Conservation (phyloP, 2,329 filamentous ascomycete species). For the Sphaerulina populicola region DNA sequence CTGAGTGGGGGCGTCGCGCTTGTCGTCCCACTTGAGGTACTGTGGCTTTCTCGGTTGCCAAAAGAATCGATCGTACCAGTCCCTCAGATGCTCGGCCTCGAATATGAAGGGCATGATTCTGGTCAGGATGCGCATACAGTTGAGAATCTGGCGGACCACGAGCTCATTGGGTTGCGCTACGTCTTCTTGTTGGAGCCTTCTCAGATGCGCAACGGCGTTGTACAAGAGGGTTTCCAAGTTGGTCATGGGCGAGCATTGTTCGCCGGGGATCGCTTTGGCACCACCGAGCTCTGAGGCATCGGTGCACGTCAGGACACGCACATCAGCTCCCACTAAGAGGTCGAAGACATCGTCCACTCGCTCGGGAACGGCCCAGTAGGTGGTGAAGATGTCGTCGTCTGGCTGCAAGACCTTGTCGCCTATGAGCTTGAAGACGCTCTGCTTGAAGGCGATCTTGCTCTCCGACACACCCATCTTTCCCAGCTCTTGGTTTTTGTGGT, state of each 20-base stretch:
- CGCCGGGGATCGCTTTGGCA: not conserved
- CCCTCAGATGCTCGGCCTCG: slow-evolving; percentile 70
- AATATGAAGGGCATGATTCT: slow-evolving; percentile 85
- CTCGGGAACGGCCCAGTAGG: slow-evolving; percentile 83
- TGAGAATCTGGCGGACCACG: slow-evolving; percentile 78
- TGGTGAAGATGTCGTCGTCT: slow-evolving; percentile 86
- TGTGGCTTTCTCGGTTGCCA: slow-evolving; percentile 49
- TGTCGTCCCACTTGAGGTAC: slow-evolving; percentile 24
- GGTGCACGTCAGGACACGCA: slow-evolving; percentile 27
- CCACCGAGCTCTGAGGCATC: slow-evolving; percentile 28
- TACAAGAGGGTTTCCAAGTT: slow-evolving; percentile 32
- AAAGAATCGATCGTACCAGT: slow-evolving; percentile 91
- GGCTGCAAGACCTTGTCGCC: slow-evolving; percentile 80
- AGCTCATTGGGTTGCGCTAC: slow-evolving; percentile 45
- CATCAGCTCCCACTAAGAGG: slow-evolving; percentile 67
- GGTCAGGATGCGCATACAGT: slow-evolving; percentile 87
- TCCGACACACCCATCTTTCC: slow-evolving; percentile 84
- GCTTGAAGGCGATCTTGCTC: slow-evolving; percentile 97
- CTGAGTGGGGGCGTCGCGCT: slow-evolving; percentile 18
- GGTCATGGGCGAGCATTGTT: slow-evolving; percentile 23
- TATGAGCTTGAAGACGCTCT: slow-evolving; percentile 94
- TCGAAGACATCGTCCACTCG: slow-evolving; percentile 94
- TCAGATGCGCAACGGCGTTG: slow-evolving; percentile 24
- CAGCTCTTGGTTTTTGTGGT: not conserved
- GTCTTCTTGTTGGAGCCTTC: slow-evolving; percentile 18